These are phyloP conservation scores for Picea abies DNA, from an alignment of 83 land plant species.

Conservation along the genomic window DNA sequence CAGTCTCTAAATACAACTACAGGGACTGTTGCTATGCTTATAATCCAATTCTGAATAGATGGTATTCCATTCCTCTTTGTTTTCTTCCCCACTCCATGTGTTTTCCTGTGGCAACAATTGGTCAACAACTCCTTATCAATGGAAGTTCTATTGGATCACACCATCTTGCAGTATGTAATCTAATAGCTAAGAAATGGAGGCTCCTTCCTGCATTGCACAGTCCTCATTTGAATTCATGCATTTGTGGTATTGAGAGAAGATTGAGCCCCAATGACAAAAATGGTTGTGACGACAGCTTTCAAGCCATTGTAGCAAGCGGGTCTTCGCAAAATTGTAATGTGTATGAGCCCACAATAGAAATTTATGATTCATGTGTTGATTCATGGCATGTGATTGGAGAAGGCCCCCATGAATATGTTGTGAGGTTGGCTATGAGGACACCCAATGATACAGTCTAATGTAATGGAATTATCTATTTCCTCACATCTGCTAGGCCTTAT, in stretches of 20 bases:
- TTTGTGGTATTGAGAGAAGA: constrained; percentile 25
- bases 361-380: constrained; percentile 39
- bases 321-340: constrained; percentile 27
- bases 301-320: constrained; percentile 56
- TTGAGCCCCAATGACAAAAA: background rate
- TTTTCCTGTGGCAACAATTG: constrained; percentile 35
- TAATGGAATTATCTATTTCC: constrained; percentile 43
- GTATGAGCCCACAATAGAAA: constrained; percentile 45
- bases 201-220: constrained; percentile 30
- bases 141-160: constrained; percentile 11
- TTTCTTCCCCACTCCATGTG: constrained; percentile 30
- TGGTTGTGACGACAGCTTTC: background rate
- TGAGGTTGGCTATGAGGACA: constrained; percentile 62
- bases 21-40: constrained; percentile 27
- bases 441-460: constrained; percentile 43
- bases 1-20: constrained; percentile 31
- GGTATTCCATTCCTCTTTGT: constrained; percentile 40
- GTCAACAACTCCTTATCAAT: constrained; percentile 21
- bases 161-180: constrained; percentile 45
- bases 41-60: constrained; percentile 32
- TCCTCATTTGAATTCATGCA: constrained; percentile 36
- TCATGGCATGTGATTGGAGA: constrained; percentile 35
- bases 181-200: constrained; percentile 31
- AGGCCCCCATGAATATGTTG: constrained; percentile 48
- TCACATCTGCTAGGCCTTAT: constrained; percentile 59